phyloP scores from a whole-genome alignment of 1,139 yeast species.

The Ogataea hybrid region DNA sequence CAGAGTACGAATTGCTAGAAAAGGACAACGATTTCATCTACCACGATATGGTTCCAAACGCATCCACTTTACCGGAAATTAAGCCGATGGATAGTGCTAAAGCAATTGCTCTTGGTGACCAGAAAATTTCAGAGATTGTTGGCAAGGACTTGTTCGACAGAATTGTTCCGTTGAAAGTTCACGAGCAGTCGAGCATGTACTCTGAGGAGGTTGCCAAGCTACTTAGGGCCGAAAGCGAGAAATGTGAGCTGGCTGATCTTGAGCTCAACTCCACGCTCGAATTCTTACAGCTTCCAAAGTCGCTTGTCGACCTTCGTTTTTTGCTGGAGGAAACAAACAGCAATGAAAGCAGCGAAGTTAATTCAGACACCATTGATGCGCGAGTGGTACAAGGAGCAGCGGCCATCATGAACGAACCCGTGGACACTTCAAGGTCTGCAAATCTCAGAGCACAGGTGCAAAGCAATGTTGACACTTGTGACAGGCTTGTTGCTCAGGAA shows the following conservation, averaged over 20 bases:
- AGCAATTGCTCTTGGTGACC: conserved; percentile 57
- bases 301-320: conserved; percentile 55
- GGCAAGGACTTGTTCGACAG: conserved; percentile 66
- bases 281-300: conserved; percentile 70
- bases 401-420: conserved; percentile 20
- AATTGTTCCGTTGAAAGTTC: conserved; percentile 83
- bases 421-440: conserved; percentile 13
- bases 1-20: conserved; percentile 48
- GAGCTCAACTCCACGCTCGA: conserved; percentile 78
- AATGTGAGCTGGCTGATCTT: conserved; percentile 74
- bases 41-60: conserved; percentile 70
- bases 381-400: conserved; percentile 29
- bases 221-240: conserved; percentile 71
- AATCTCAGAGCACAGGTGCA: conserved; percentile 41
- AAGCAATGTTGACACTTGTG: conserved; percentile 40
- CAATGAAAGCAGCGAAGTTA: conserved; percentile 15
- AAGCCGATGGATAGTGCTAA: conserved; percentile 79
- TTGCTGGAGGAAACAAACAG: conserved; percentile 24
- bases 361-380: conserved; percentile 30
- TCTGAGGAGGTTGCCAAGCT: conserved; percentile 86
- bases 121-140: conserved; percentile 45
- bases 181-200: conserved; percentile 81
- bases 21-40: conserved; percentile 91
- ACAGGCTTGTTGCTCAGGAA: conserved; percentile 39
- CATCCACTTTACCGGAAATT: conserved; percentile 54